Evolutionary conservation across 768 basidiomycete genomes (phyloP).

Genomic region (Phaffia tasmanica): DNA sequence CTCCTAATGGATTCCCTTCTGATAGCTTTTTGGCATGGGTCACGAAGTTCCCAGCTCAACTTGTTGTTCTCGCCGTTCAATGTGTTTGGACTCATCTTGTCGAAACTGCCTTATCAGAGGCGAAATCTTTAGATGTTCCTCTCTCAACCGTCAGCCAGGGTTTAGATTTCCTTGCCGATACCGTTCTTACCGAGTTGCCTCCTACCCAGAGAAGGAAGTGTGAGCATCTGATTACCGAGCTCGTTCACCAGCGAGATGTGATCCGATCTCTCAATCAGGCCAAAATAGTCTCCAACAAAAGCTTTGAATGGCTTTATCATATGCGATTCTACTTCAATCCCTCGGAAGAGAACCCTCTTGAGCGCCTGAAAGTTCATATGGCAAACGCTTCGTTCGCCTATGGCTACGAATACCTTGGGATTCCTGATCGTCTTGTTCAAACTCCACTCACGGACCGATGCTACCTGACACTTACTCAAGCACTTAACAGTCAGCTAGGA

Average conservation of each 20-base stretch:
- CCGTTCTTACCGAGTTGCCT: constrained; percentile 78
- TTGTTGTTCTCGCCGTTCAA: constrained; percentile 90
- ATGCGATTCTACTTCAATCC: constrained; percentile 94
- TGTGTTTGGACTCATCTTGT: constrained; percentile 85
- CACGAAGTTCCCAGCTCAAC: constrained; percentile 86
- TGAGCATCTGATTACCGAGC: constrained; percentile 95
- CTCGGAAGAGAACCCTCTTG: constrained; percentile 58
- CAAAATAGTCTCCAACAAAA: constrained; percentile 52
- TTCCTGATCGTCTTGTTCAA: constrained; percentile 91
- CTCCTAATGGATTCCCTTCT: constrained; percentile 49
- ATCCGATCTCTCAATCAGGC: constrained; percentile 64
- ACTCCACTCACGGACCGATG: constrained; percentile 95
- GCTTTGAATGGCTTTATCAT: constrained; percentile 89
- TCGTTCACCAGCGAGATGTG: constrained; percentile 96
- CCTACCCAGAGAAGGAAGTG: constrained; percentile 93
- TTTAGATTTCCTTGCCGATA: constrained; percentile 89
- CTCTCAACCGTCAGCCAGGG: constrained; percentile 67
- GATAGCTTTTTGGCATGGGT: constrained; percentile 77
- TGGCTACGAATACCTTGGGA: constrained; percentile 97
- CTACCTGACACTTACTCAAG: constrained; percentile 91
- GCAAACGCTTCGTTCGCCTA: constrained; percentile 92
- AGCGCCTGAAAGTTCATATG: constrained; percentile 65
- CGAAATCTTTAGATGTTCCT: constrained; percentile 50
- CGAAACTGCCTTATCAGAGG: constrained; percentile 55
- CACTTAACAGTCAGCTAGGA: constrained; percentile 84